Evolutionary conservation across 164 flowering plant genomes (phyloP), one percentile per base, ranked within the genome.

Genomic region (Berberis thunbergii): DNA sequence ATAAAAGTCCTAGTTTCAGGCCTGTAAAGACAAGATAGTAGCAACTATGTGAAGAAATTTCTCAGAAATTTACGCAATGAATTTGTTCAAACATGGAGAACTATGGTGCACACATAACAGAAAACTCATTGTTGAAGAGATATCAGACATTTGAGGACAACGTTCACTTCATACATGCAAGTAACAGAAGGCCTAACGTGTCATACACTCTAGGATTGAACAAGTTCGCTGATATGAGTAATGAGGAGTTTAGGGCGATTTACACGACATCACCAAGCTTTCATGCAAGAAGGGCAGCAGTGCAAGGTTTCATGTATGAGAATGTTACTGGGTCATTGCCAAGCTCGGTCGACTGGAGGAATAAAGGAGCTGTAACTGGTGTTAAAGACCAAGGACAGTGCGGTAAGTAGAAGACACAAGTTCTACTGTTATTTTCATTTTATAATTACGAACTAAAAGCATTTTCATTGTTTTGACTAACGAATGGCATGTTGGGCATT

Each of bases 381-480:
- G 80, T 84, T 12, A 84, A 88, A 71, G 83, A 88, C 70, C 95
- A 88, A 73, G 89, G 89, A 7, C 13, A 63, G 6, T 88, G 96
- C 59, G 96, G 88, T 88, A 75, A 67, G 80, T 72, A 7, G 38
- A 50, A 57, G 1, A 44, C 2, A 43, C 5, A 44, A 38, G 12
- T 26, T 4, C 9, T 11, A 7, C 5, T 48, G 10, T 7, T 48
- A 7, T 48, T 6, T 48, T 48, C 10, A 48, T 26, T 26, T 26
- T 26, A 0, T 48, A 26, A 26, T 26, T 26, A 26, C 26, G 26
- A 26, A 26, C 0, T 26, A 26, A 26, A 26, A 26, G 26, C 26
- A 26, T 26, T 26, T 26, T 26, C 26, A 26, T 26, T 26, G 26
- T 26, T 26, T 26, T 26, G 26, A 26, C 54, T 4, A 58, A 45